phyloP scores from a whole-genome alignment of 805 yeast species.

The Myxozyma kluyveri region DNA sequence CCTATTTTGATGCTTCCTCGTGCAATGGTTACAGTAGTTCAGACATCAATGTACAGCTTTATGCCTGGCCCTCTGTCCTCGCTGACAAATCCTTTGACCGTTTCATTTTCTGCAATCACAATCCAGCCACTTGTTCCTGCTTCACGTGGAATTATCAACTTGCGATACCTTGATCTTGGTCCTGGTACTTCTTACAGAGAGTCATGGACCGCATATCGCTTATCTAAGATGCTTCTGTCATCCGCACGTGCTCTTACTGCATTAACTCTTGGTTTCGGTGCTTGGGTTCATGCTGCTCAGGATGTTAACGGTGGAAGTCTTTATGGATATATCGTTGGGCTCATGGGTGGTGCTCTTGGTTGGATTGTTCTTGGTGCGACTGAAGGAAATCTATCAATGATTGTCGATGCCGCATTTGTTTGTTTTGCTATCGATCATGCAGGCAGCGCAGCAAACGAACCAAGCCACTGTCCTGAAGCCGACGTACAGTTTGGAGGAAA shows the following conservation, averaged over 20 bases:
- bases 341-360: constrained; percentile 42
- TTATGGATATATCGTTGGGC: constrained; percentile 43
- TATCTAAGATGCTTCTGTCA: constrained; percentile 40
- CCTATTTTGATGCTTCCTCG: constrained; percentile 41
- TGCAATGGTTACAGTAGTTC: constrained; percentile 31
- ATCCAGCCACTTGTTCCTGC: constrained; percentile 38
- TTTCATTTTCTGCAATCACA: constrained; percentile 40
- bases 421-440: constrained; percentile 39
- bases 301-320: constrained; percentile 38
- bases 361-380: constrained; percentile 46
- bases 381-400: constrained; percentile 42
- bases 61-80: constrained; percentile 35
- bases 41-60: constrained; percentile 31
- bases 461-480: constrained; percentile 36
- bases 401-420: constrained; percentile 35
- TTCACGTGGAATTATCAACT: constrained; percentile 33
- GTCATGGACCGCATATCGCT: constrained; percentile 39
- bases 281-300: constrained; percentile 44
- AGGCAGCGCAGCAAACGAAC: constrained; percentile 31
- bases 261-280: constrained; percentile 39
- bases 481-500: constrained; percentile 30
- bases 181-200: constrained; percentile 19
- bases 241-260: constrained; percentile 42
- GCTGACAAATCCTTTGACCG: constrained; percentile 40
- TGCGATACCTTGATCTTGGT: constrained; percentile 25